Evolutionary conservation across 805 yeast genomes (phyloP).

Genomic region (Pachysolen tannophilus): DNA sequence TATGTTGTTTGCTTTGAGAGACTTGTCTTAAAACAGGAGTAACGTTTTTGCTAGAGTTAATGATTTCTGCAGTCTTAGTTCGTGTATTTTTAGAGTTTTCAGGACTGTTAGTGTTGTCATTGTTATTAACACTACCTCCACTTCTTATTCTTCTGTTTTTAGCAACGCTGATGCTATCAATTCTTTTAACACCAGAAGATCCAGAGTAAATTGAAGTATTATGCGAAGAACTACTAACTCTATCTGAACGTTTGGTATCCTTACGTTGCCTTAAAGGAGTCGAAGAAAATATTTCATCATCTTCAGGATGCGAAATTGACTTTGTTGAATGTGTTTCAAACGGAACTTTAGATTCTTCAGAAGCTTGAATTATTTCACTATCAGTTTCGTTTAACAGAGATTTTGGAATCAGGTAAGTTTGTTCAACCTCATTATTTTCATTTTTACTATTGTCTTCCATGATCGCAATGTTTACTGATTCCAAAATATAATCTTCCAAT

Average conservation of each 20-base stretch:
- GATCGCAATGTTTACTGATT: no score
- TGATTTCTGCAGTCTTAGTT: background rate
- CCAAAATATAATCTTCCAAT: constrained; percentile 2
- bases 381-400: no score
- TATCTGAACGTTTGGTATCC: background rate
- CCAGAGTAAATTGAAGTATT: background rate
- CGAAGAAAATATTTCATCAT: background rate
- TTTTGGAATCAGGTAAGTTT: no score
- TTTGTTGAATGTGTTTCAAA: no score
- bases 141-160: constrained; percentile 6
- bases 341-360: no score
- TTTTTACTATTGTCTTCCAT: no score
- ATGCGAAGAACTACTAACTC: constrained; percentile 5
- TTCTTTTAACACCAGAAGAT: constrained; percentile 5
- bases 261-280: no score
- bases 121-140: background rate
- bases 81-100: no score
- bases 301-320: no score
- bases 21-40: constrained; percentile 2
- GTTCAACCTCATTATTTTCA: no score
- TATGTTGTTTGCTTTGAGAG: no score
- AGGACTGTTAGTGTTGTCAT: background rate
- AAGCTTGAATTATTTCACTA: no score
- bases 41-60: background rate
- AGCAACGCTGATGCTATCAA: constrained; percentile 9